phyloP scores from a whole-genome alignment of 768 basidiomycete species.

The Tubosaeta sp. region DNA sequence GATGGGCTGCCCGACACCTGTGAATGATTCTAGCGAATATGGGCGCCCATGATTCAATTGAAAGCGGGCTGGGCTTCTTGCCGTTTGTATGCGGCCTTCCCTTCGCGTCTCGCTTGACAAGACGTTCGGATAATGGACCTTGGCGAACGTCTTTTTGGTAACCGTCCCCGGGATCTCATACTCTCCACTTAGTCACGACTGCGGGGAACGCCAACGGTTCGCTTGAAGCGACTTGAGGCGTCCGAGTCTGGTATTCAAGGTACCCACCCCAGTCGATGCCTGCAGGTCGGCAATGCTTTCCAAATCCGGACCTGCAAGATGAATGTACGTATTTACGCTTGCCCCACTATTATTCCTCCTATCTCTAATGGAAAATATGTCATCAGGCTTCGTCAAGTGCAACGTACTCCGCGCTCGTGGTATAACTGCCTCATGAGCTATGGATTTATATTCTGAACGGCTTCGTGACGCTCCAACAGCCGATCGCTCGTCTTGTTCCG shows the following conservation, averaged over 20 bases:
- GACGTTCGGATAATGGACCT: background rate
- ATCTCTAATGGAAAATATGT: constrained; percentile 11
- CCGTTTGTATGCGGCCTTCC: background rate
- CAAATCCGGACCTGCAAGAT: constrained; percentile 13
- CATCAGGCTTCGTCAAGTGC: constrained; percentile 14
- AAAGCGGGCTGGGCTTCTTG: constrained; percentile 1
- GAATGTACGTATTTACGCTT: constrained; percentile 25
- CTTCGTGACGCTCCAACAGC: constrained; percentile 6
- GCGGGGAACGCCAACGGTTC: constrained; percentile 1
- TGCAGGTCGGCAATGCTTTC: constrained; percentile 12
- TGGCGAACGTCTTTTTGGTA: constrained; percentile 1
- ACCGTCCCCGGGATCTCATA: constrained; percentile 3
- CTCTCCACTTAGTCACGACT: constrained; percentile 2
- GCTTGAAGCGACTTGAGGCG: background rate
- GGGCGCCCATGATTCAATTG: too few relatives aligned
- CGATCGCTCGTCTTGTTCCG: constrained; percentile 24
- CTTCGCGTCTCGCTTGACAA: constrained; percentile 8
- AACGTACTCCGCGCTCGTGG: constrained; percentile 3
- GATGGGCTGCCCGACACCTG: constrained; percentile 9
- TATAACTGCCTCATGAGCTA: constrained; percentile 17
- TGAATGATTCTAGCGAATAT: background rate
- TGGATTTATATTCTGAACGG: constrained; percentile 8
- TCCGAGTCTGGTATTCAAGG: background rate
- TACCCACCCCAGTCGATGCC: constrained; percentile 7
- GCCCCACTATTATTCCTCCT: constrained; percentile 18